Base-by-base conservation (phyloP, 2,329 filamentous ascomycete genomes). In the Aureobasidium uvarum region DNA sequence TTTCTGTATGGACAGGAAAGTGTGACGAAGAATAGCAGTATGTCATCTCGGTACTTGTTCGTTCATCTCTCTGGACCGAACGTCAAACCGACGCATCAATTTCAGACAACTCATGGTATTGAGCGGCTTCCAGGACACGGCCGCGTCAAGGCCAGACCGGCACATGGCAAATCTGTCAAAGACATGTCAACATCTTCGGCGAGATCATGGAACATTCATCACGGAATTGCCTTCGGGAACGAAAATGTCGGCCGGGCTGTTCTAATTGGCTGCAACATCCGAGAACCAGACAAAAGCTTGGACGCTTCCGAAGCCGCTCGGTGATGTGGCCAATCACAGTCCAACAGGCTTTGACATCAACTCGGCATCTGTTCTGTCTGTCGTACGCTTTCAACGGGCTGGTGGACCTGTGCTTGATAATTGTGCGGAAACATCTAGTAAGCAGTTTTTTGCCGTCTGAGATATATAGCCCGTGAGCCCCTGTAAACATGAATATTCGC, bases 401-500 rank as follows among this genome's bases (percentile, higher is more conserved):
- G 20, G 39, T 45, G 55, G 41, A 59, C 41, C 55, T 59, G 55
- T 59, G 55, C 55, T 59, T 59, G 45, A 41, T 48, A 62, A 62
- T 62, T n/a, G 16, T 38, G 56, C 56, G 31, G 56, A 60, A 60
- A 38, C 43, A 23, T 60, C 56, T 38, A 48, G 41, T 48, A 60
- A 60, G 43, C 55, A 16, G n/a, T 33, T 36, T 23, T 60, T 36
- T 48, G 43, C 33, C 31, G 58, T 50, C 20, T 50, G 16, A 13
- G 14, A 50, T 62, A 62, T 62, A 62, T 50, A 50, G 6, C 7
- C 1, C 5, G 2, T 6, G 20, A n/a, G 7, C 31, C 45, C 58
- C 31, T 62, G 5, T n/a, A 0, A 23, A 58, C 18, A 59, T 59
- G 55, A 18, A 13, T 14, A 5, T 46, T 4, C 18, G 23, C 13